Evolutionary conservation across 2,329 filamentous ascomycete species (phyloP).

Genomic region (Venturia nashicola): DNA sequence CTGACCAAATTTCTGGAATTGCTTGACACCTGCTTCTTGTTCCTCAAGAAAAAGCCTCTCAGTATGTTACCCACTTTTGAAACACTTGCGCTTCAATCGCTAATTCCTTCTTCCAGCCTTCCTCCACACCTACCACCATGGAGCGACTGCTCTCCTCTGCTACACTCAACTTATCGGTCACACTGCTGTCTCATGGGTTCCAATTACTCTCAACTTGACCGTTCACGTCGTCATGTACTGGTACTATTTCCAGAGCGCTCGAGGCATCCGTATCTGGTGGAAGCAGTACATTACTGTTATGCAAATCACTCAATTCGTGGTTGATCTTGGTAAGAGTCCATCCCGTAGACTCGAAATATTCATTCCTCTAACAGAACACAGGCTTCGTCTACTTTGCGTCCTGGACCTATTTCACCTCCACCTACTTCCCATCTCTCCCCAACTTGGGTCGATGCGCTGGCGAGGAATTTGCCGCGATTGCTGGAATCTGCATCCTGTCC

Average conservation of each 20-base stretch:
- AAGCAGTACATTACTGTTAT: conserved; percentile 99
- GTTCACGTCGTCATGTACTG: conserved; percentile 99
- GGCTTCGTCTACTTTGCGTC: conserved; percentile 98
- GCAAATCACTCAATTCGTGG: conserved; percentile 94
- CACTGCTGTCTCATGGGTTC: conserved; percentile 90
- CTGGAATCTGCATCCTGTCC: conserved; percentile 82
- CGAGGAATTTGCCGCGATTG: conserved; percentile 91
- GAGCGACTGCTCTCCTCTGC: conserved; percentile 91
- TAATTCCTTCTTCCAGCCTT: conserved; percentile 48
- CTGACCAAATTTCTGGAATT: conserved; percentile 96
- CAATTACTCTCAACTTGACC: conserved; percentile 80
- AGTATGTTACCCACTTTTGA: conserved; percentile 35
- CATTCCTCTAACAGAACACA: conserved; percentile 21
- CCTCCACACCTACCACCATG: conserved; percentile 98
- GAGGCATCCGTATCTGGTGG: conserved; percentile 95
- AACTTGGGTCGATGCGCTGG: conserved; percentile 80
- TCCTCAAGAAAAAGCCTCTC: conserved; percentile 98
- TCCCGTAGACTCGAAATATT: too few species aligned
- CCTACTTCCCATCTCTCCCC: conserved; percentile 77
- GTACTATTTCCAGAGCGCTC: conserved; percentile 99
- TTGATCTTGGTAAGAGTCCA: conserved; percentile 68
- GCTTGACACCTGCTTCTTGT: conserved; percentile 89
- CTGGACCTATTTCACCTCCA: conserved; percentile 95
- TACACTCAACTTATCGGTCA: conserved; percentile 92
- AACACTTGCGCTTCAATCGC: background rate